Base-by-base conservation (phyloP, 768 basidiomycete genomes). In the Suillus placidus region DNA sequence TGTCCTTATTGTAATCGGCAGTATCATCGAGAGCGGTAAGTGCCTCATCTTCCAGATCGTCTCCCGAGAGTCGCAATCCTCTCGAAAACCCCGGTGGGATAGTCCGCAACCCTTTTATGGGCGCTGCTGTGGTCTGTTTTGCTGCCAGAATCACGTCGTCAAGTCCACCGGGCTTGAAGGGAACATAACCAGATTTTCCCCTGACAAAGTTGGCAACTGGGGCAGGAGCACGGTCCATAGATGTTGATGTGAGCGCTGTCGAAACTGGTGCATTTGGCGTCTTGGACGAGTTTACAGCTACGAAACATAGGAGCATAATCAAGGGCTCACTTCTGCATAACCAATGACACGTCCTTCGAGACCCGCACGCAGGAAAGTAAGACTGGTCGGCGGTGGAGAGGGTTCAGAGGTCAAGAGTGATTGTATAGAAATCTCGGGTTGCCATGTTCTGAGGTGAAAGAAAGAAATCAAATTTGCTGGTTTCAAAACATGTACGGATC, bases 111-210 rank as follows among this genome's bases (percentile, higher is more conserved):
- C 80, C 74, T 61, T 74, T 78, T 45, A 68, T 70, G 9, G 71
- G 73, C 16, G 84, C 84, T 63, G 83, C 84, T 13, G 74, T 71
- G 32, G 68, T 71, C 49, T 76, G 72, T 30, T 69, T 66, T 52
- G 71, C 66, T 4, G 74, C 76, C 55, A 78, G 73, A 5, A 84
- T 71, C 3, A 82, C 80, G 69, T 90, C 89, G 51, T 94, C 94
- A 12, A 99, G 80, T 3, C 97, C 97, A 55, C 97, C 97, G 7
- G 97, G 97, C 80, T 89, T 86, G 77, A 99, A 99, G 1, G 97
- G 97, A 10, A 96, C 87, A 78, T 96, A 88, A 52, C 92, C 91
- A 26, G 95, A 92, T 77, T 97, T 97, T 54, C 97, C 97, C 64
- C 96, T 83, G 23, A 99, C 95, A 77, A 99, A 99, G 63, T 86